These are phyloP conservation scores for Aspergillus viridinutans DNA, from an alignment of 2,329 filamentous ascomycete species.

Conservation along the genomic window DNA sequence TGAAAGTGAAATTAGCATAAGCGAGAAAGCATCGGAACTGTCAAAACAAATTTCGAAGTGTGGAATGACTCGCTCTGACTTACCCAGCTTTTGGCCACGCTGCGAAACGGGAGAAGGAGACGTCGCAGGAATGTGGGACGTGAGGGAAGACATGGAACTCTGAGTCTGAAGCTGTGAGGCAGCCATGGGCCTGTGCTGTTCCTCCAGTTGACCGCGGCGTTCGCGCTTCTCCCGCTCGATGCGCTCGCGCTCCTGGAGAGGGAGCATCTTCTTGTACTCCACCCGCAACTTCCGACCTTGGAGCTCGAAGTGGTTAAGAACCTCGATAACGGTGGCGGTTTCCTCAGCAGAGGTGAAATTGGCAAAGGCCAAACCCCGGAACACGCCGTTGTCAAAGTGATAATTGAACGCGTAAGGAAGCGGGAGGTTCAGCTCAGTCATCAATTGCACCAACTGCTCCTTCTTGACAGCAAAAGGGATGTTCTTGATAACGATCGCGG, in stretches of 20 bases:
- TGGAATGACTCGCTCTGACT: constrained; percentile 4
- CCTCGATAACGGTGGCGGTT: constrained; percentile 85
- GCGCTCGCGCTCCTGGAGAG: constrained; percentile 85
- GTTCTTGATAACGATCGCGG: constrained; percentile 98
- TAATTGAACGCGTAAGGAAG: constrained; percentile 99
- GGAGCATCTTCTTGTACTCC: constrained; percentile 99
- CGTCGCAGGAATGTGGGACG: constrained; percentile 58
- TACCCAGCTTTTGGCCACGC: constrained; percentile 39
- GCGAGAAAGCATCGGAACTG: background rate
- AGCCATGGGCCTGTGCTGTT: constrained; percentile 79
- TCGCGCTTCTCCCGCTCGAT: constrained; percentile 97
- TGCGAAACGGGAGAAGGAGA: constrained; percentile 66
- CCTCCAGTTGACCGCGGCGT: constrained; percentile 89
- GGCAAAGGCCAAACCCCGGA: constrained; percentile 91
- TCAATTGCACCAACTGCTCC: constrained; percentile 85
- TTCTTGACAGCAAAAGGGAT: constrained; percentile 98
- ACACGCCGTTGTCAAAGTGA: constrained; percentile 97
- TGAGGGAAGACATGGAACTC: constrained; percentile 77
- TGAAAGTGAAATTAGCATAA: constrained; percentile 5
- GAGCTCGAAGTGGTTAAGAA: constrained; percentile 92
- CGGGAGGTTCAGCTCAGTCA: constrained; percentile 90
- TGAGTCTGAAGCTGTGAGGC: constrained; percentile 70
- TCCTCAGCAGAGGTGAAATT: constrained; percentile 97
- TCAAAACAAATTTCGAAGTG: background rate
- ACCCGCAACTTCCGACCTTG: constrained; percentile 92